Evolutionary conservation across 768 basidiomycete genomes (phyloP), one percentile per base, ranked within the genome.

Genomic region (Rhizopogon vulgaris): DNA sequence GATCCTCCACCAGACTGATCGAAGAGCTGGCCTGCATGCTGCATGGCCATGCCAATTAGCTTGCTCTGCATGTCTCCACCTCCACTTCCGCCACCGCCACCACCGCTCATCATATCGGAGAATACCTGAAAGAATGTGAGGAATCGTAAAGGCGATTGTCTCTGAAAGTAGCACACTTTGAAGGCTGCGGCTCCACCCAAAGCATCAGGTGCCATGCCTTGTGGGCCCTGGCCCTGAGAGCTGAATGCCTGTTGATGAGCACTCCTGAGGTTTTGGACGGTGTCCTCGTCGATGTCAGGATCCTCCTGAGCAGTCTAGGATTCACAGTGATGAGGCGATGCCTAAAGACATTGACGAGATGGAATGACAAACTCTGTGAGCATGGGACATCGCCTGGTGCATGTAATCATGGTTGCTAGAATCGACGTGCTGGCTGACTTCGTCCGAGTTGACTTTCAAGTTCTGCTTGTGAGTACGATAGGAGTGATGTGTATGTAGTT

Each of bases 31-130:
- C 78, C 71, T 0, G 83, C 87, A 58, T 94, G 85, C 0, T 81
- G 80, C 90, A 95, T 91, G 4, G 93, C 92, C 67, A 91, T 68
- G 60, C 87, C 86, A 68, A 95, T 83, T 53, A 94, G 71, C 66
- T 94, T 66, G 37, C 80, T 81, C 64, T 78, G 74, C 46, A 73
- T 75, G 41, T 74, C 71, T 25, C 72, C 76, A 6, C 77, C 68
- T 34, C 64, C 70, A 17, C 66, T 69, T 14, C 63, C 60, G 28
- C 63, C 46, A 2, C 69, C 36, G 15, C 84, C 79, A 3, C 2
- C 85, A 84, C 42, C 30, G 4, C 28, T 46, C 32, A 46, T 22
- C 45, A 46, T 46, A 9, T 46, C 45, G 5, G 45, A 30, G 71
- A 87, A 88, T 58, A 74, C 62, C 70, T 90, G 84, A 53, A 90